A percentile compares a stretch with the other conserved stretches of the same genome.
These are phyloP conservation scores for Flaveria robusta DNA, from an alignment of 129 eudicot genomes.

Conservation along the genomic window DNA sequence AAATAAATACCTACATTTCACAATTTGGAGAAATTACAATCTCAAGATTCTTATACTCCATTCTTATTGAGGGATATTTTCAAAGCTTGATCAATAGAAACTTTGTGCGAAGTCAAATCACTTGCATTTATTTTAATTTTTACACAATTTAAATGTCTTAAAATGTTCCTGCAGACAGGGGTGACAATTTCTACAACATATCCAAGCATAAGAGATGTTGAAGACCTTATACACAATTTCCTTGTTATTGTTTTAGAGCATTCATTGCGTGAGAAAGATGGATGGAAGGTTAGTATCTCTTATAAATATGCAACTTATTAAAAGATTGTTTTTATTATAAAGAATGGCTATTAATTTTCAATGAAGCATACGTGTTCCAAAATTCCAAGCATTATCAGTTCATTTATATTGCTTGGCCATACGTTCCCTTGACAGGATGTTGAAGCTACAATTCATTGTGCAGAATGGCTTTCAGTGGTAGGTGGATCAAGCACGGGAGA, in stretches of 20 bases:
- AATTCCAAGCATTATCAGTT: constrained; percentile 24
- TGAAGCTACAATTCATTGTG: constrained; percentile 99
- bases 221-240: constrained; percentile 89
- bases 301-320: constrained; percentile 10
- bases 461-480: constrained; percentile 93
- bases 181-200: constrained; percentile 40
- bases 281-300: constrained; percentile 69
- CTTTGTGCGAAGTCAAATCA: not conserved
- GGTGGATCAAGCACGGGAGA: constrained; percentile 96
- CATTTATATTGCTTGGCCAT: constrained; percentile 48
- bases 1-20: not conserved
- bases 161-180: constrained; percentile 49
- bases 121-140: constrained; percentile 1
- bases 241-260: constrained; percentile 79
- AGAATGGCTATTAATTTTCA: constrained; percentile 14
- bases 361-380: constrained; percentile 19
- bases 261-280: constrained; percentile 94
- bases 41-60: constrained; percentile 10
- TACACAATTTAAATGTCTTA: constrained; percentile 4
- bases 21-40: constrained; percentile 3
- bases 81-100: not conserved
- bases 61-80: not conserved
- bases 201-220: constrained; percentile 67
- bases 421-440: constrained; percentile 79
- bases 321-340: not conserved